phyloP scores from a whole-genome alignment of 805 yeast species.

The Kuraishia hungarica region DNA sequence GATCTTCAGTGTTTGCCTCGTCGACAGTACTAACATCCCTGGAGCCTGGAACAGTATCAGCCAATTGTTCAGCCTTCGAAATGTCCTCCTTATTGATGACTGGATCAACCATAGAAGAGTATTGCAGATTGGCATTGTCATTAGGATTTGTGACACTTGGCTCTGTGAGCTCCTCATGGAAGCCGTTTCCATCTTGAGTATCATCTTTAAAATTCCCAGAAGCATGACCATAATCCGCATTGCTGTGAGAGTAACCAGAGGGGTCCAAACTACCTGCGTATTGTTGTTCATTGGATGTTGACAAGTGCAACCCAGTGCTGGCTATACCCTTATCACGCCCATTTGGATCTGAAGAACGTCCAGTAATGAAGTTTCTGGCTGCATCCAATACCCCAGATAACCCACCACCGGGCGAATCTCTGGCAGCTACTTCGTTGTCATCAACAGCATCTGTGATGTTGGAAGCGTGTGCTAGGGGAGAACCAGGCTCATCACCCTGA shows the following conservation, averaged over 20 bases:
- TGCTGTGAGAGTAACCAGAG: background rate
- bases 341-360: background rate
- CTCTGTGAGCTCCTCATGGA: background rate
- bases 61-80: background rate
- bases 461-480: background rate
- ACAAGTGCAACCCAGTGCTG: background rate
- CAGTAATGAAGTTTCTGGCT: background rate
- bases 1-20: background rate
- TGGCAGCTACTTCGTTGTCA: background rate
- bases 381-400: background rate
- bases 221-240: background rate
- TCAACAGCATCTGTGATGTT: background rate
- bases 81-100: conserved; percentile 13
- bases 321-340: background rate
- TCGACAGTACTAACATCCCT: background rate
- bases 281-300: background rate
- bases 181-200: background rate
- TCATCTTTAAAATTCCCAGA: background rate
- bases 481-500: background rate
- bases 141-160: conserved; percentile 3
- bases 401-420: background rate
- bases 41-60: background rate
- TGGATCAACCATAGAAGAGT: conserved; percentile 20
- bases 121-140: conserved; percentile 12
- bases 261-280: background rate